Evolutionary conservation across 2,329 filamentous ascomycete species (phyloP).

Genomic region (Monosporascus sp.): DNA sequence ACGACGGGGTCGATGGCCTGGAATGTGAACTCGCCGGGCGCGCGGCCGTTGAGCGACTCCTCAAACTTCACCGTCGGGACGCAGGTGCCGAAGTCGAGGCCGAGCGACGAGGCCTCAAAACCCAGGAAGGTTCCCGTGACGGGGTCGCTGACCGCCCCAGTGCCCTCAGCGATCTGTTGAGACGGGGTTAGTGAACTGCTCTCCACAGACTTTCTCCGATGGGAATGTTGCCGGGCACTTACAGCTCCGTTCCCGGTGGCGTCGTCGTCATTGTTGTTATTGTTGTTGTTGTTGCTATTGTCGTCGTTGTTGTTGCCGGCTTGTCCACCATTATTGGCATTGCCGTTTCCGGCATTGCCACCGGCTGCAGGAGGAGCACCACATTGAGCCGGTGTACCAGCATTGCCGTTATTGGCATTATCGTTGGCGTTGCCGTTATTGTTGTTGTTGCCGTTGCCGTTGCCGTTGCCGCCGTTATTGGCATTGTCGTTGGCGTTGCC

Average conservation of each 20-base stretch:
- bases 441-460: slow-evolving; percentile 9
- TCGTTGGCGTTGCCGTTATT: slow-evolving; percentile 8
- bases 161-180: slow-evolving; percentile 7
- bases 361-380: no score
- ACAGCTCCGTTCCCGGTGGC: slow-evolving; percentile 10
- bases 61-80: slow-evolving; percentile 55
- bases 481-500: slow-evolving; percentile 7
- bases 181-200: no score
- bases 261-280: slow-evolving; percentile 11
- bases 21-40: slow-evolving; percentile 59
- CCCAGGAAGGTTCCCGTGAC: slow-evolving; percentile 27
- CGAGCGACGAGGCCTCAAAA: slow-evolving; percentile 24
- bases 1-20: slow-evolving; percentile 58
- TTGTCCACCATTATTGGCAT: slow-evolving; percentile 4
- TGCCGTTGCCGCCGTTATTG: slow-evolving; percentile 11
- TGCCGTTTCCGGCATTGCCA: not conserved
- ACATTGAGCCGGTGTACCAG: no score
- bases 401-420: not conserved
- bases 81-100: slow-evolving; percentile 48
- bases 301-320: slow-evolving; percentile 9
- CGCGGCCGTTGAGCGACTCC: slow-evolving; percentile 50
- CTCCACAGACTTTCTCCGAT: no score
- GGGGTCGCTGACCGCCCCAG: slow-evolving; percentile 24
- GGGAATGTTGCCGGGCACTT: no score
- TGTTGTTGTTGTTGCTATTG: slow-evolving; percentile 11